Evolutionary conservation across 805 yeast genomes (phyloP).

Genomic region (Komagataella kurtzmanii): DNA sequence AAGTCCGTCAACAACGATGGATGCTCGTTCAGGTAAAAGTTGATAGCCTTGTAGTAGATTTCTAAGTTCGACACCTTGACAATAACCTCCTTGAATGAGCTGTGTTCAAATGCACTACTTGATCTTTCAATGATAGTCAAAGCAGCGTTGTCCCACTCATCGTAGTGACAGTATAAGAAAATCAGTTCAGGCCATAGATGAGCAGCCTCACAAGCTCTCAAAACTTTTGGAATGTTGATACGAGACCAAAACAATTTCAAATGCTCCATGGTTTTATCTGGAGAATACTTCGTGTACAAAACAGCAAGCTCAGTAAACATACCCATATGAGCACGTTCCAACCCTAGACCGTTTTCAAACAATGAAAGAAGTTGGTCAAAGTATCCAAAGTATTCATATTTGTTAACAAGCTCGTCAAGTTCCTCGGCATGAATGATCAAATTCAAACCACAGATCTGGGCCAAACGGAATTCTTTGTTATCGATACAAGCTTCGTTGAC

Average conservation of each 20-base stretch:
- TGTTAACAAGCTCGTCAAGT: conserved; percentile 73
- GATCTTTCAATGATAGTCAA: conserved; percentile 92
- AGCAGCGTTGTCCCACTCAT: conserved; percentile 98
- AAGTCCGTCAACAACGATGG: conserved; percentile 85
- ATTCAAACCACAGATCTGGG: conserved; percentile 97
- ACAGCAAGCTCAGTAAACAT: conserved; percentile 96
- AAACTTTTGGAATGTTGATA: conserved; percentile 93
- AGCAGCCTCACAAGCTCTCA: conserved; percentile 84
- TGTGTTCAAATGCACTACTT: conserved; percentile 85
- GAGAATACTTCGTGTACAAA: conserved; percentile 80
- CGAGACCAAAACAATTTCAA: conserved; percentile 97
- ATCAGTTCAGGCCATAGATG: conserved; percentile 95
- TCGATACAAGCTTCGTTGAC: conserved; percentile 95
- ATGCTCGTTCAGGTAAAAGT: conserved; percentile 84
- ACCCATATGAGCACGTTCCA: conserved; percentile 99
- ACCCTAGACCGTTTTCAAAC: conserved; percentile 89
- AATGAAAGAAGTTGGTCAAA: conserved; percentile 84
- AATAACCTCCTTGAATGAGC: conserved; percentile 85
- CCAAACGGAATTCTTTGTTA: conserved; percentile 87
- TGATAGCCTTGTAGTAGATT: conserved; percentile 93
- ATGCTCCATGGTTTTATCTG: conserved; percentile 89
- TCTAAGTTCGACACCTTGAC: conserved; percentile 94
- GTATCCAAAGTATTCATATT: conserved; percentile 83
- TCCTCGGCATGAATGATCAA: conserved; percentile 97
- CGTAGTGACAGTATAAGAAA: conserved; percentile 94